Evolutionary conservation across 1,139 yeast species (phyloP).

Genomic region (Dujonia santamariae): DNA sequence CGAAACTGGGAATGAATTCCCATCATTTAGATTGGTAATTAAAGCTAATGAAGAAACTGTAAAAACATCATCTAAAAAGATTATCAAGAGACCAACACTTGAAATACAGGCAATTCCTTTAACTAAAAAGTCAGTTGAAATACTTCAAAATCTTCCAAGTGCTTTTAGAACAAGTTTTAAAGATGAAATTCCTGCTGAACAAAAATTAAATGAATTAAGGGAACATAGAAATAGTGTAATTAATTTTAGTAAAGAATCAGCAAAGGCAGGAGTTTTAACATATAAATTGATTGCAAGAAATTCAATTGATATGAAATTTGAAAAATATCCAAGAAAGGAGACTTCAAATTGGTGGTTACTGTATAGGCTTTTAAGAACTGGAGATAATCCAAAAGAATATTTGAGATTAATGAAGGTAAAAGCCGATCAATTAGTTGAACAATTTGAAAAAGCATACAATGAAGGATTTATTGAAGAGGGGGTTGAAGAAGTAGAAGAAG

Average conservation of each 20-base stretch:
- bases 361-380: constrained; percentile 1
- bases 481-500: not conserved
- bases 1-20: constrained; percentile 12
- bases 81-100: constrained; percentile 17
- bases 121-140: constrained; percentile 19
- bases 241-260: constrained; percentile 11
- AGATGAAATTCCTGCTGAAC: constrained; percentile 17
- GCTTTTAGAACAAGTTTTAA: constrained; percentile 23
- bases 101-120: constrained; percentile 27
- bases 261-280: constrained; percentile 4
- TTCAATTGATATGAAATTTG: not conserved
- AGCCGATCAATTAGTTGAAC: constrained; percentile 2
- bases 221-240: constrained; percentile 14
- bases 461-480: constrained; percentile 3
- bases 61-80: constrained; percentile 16
- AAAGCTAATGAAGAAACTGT: constrained; percentile 12
- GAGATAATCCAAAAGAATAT: constrained; percentile 1
- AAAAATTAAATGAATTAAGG: constrained; percentile 17
- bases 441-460: constrained; percentile 5
- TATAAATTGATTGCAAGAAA: constrained; percentile 1
- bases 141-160: constrained; percentile 24
- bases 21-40: constrained; percentile 30
- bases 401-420: constrained; percentile 4
- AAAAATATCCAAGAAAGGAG: constrained; percentile 2
- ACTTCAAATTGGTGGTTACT: not conserved